A percentile compares a stretch with the other conserved stretches of the same genome.
phyloP scores from a whole-genome alignment of 257 asterid genomes.

The Nicotiana sylvestris region DNA sequence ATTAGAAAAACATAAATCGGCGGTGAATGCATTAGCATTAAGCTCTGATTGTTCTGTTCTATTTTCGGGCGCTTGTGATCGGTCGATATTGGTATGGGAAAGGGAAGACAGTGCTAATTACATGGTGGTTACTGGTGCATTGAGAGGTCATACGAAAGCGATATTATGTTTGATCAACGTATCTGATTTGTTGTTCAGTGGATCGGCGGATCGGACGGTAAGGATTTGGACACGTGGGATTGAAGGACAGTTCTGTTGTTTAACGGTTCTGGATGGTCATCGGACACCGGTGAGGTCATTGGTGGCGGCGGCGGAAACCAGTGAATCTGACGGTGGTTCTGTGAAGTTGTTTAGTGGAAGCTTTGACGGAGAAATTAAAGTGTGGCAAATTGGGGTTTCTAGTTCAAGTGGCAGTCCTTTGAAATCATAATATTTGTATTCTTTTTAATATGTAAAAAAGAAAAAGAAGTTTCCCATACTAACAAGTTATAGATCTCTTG shows the following conservation, averaged over 20 bases:
- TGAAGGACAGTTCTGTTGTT: constrained; percentile 56
- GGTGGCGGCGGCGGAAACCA: constrained; percentile 28
- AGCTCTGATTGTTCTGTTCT: constrained; percentile 53
- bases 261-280: constrained; percentile 72
- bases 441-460: neutral
- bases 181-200: constrained; percentile 58
- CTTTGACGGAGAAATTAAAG: constrained; percentile 79
- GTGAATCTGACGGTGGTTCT: constrained; percentile 20
- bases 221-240: constrained; percentile 65
- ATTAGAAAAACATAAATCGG: constrained; percentile 71
- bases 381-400: constrained; percentile 51
- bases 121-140: constrained; percentile 74
- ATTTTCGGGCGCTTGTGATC: constrained; percentile 78
- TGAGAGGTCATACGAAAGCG: constrained; percentile 73
- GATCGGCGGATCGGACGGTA: constrained; percentile 85
- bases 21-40: constrained; percentile 73
- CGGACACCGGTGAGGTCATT: constrained; percentile 71
- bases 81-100: constrained; percentile 94
- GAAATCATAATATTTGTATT: neutral
- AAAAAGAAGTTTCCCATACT: neutral
- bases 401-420: constrained; percentile 12
- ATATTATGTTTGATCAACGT: constrained; percentile 56
- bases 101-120: constrained; percentile 73
- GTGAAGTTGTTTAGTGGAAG: constrained; percentile 79
- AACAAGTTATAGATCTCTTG: neutral